Evolutionary conservation across 2,329 filamentous ascomycete genomes (phyloP).

Genomic region (Metarhizium humberi): DNA sequence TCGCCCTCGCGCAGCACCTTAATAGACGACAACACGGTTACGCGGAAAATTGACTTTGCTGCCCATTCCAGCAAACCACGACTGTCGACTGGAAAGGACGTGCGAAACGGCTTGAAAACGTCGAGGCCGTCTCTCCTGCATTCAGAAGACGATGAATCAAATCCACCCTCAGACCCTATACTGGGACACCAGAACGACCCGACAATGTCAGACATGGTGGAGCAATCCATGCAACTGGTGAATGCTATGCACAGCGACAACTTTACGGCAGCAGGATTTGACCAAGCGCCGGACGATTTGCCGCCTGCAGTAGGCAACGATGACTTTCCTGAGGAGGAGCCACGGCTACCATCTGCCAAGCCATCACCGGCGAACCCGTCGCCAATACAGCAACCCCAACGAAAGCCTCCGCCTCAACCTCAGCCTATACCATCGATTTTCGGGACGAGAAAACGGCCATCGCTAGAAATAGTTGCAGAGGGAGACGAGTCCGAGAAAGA

Average conservation of each 20-base stretch:
- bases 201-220: constrained; percentile 21
- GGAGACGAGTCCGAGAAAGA: constrained; percentile 11
- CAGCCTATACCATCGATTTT: neutral
- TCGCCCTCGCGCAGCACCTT: constrained; percentile 35
- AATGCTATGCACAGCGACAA: constrained; percentile 18
- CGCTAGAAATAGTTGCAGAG: constrained; percentile 7
- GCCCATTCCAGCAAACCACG: constrained; percentile 10
- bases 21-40: constrained; percentile 32
- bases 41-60: constrained; percentile 45
- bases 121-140: constrained; percentile 1
- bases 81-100: constrained; percentile 3
- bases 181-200: constrained; percentile 18
- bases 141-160: constrained; percentile 16
- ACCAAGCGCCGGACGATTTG: constrained; percentile 9
- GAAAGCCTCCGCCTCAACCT: neutral
- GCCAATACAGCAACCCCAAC: neutral
- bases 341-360: neutral
- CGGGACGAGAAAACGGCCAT: constrained; percentile 2
- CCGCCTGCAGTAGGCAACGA: constrained; percentile 11
- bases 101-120: constrained; percentile 17
- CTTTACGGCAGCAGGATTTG: neutral
- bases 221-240: constrained; percentile 35
- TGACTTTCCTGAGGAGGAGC: neutral
- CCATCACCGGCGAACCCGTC: neutral
- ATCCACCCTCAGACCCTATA: constrained; percentile 4